Conservation (phyloP, 2,329 filamentous ascomycete genomes). For the Fonsecaea erecta region DNA sequence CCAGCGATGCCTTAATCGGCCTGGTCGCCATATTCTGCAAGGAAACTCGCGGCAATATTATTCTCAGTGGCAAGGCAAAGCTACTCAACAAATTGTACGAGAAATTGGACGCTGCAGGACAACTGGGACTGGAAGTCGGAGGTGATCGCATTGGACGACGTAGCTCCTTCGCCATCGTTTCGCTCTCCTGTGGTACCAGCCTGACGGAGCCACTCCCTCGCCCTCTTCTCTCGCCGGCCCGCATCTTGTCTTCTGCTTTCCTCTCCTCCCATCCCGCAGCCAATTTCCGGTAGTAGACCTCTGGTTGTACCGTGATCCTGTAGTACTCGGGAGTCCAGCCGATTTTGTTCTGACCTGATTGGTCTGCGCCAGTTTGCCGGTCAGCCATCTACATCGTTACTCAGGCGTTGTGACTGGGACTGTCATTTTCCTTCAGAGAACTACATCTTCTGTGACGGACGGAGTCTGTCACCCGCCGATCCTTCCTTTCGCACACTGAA, state of each 20-base stretch:
- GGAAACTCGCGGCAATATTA: slow-evolving; percentile 80
- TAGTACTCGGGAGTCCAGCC: slow-evolving; percentile 86
- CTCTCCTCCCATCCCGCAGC: slow-evolving; percentile 72
- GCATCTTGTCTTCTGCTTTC: slow-evolving; percentile 49
- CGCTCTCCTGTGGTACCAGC: slow-evolving; percentile 31
- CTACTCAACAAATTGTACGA: slow-evolving; percentile 80
- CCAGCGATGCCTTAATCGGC: slow-evolving; percentile 66
- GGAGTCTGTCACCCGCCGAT: too few relatives aligned
- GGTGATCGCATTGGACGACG: slow-evolving; percentile 61
- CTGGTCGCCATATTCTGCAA: slow-evolving; percentile 72
- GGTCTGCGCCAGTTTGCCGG: slow-evolving; percentile 78
- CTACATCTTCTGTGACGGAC: too few relatives aligned
- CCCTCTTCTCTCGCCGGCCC: slow-evolving; percentile 30
- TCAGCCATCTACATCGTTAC: too few relatives aligned
- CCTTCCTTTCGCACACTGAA: too few relatives aligned
- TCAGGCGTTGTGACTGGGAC: too few relatives aligned
- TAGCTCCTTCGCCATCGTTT: slow-evolving; percentile 26
- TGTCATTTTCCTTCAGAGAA: too few relatives aligned
- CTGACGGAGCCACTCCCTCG: slow-evolving; percentile 31
- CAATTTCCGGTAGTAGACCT: slow-evolving; percentile 80
- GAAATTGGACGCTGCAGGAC: slow-evolving; percentile 69
- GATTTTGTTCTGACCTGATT: slow-evolving; percentile 72
- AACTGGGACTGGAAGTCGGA: slow-evolving; percentile 43
- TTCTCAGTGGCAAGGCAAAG: slow-evolving; percentile 75
- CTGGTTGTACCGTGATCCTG: slow-evolving; percentile 78